These are phyloP conservation scores for Capronia epimyces DNA, from an alignment of 2,329 filamentous ascomycete genomes.

Conservation along the genomic window DNA sequence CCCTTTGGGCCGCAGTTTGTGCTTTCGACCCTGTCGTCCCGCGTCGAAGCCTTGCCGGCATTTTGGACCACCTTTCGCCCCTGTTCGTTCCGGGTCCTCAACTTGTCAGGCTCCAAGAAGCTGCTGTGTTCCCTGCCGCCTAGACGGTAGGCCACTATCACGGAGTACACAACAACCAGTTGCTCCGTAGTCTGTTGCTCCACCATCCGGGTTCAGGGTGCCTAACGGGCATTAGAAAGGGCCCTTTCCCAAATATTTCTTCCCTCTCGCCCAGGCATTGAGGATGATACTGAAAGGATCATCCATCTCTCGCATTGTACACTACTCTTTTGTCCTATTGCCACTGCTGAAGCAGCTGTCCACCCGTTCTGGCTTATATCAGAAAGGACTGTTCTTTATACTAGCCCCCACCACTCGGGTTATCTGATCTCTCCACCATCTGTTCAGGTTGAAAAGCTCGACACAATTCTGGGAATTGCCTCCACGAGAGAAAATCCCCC, in stretches of 20 bases:
- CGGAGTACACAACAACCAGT: neutral
- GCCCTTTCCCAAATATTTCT: constrained; percentile 12
- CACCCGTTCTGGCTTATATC: neutral
- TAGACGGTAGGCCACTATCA: constrained; percentile 6
- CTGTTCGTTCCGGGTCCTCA: constrained; percentile 8
- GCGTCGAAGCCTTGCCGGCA: constrained; percentile 22
- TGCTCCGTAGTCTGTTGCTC: constrained; percentile 4
- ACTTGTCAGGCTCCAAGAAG: neutral
- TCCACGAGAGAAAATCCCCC: too few species aligned
- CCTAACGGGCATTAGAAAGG: constrained; percentile 7
- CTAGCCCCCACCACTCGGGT: neutral
- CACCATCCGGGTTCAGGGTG: constrained; percentile 12
- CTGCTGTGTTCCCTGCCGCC: constrained; percentile 4
- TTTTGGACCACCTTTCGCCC: constrained; percentile 18
- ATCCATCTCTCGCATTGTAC: constrained; percentile 8
- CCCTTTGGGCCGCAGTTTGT: constrained; percentile 8
- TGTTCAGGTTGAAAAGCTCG: neutral
- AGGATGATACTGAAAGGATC: neutral
- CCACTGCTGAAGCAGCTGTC: neutral
- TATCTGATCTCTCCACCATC: neutral
- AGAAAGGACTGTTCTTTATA: neutral
- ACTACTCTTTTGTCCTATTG: constrained; percentile 5
- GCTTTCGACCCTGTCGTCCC: constrained; percentile 14
- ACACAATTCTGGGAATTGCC: neutral
- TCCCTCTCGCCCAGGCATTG: constrained; percentile 1